Evolutionary conservation across 2,329 filamentous ascomycete genomes (phyloP).

Genomic region (Diaporthe sp.): DNA sequence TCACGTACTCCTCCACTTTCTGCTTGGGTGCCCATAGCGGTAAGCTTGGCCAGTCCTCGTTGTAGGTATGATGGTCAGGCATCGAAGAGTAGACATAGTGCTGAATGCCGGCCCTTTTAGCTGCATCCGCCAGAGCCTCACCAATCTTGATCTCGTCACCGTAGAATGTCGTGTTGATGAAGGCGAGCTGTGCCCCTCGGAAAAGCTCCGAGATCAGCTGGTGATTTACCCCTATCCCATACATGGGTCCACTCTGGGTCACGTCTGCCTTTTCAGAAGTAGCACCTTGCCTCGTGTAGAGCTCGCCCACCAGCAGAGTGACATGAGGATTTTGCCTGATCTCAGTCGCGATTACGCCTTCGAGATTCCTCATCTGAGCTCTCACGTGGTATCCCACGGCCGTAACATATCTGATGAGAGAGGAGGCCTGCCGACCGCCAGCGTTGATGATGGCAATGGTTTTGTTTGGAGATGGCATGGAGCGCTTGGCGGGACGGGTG

Average conservation of each 20-base stretch:
- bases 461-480: constrained; percentile 75
- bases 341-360: constrained; percentile 90
- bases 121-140: constrained; percentile 88
- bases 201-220: constrained; percentile 84
- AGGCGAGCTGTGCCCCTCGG: constrained; percentile 86
- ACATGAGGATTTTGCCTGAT: constrained; percentile 85
- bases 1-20: constrained; percentile 91
- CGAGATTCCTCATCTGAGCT: constrained; percentile 89
- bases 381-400: constrained; percentile 94
- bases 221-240: constrained; percentile 77
- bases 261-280: constrained; percentile 69
- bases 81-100: constrained; percentile 98
- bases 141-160: constrained; percentile 94
- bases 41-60: constrained; percentile 81
- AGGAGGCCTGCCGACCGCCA: constrained; percentile 94
- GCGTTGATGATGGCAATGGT: constrained; percentile 96
- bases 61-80: constrained; percentile 91
- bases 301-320: constrained; percentile 73
- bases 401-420: constrained; percentile 92
- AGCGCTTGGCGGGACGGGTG: constrained; percentile 68
- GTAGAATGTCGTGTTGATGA: constrained; percentile 98
- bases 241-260: constrained; percentile 75
- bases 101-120: constrained; percentile 84
- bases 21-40: constrained; percentile 95
- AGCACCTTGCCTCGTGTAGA: constrained; percentile 67